These are phyloP conservation scores for Daldinia grandis DNA, from an alignment of 495 filamentous ascomycete genomes.

Conservation along the genomic window DNA sequence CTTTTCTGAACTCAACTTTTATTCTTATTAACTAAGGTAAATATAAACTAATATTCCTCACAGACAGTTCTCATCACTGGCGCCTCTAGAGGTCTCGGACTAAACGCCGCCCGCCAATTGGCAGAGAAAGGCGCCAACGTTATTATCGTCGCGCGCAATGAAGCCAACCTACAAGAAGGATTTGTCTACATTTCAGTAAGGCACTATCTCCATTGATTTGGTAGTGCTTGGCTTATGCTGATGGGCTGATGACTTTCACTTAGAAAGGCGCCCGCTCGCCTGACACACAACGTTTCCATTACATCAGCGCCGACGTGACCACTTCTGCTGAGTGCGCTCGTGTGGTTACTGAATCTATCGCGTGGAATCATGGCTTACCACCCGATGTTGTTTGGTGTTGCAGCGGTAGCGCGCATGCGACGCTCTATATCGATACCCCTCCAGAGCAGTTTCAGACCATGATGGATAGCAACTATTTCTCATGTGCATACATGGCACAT, in stretches of 20 bases:
- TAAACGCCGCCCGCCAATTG: conserved; percentile 70
- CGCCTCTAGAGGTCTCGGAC: conserved; percentile 83
- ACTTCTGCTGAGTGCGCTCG: conserved; percentile 66
- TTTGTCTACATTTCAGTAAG: conserved; percentile 69
- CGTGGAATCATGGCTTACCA: conserved; percentile 74
- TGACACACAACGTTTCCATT: conserved; percentile 72
- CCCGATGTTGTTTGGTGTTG: conserved; percentile 89
- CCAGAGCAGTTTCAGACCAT: conserved; percentile 66
- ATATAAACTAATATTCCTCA: conserved; percentile 2
- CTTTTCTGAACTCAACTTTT: background rate
- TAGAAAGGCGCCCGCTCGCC: conserved; percentile 59
- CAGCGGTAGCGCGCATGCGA: conserved; percentile 71
- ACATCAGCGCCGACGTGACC: conserved; percentile 79
- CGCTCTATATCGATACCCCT: conserved; percentile 75
- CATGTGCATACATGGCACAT: conserved; percentile 79
- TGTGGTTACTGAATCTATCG: conserved; percentile 68
- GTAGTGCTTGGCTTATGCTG: background rate
- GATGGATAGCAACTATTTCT: conserved; percentile 88
- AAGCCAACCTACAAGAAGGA: conserved; percentile 68
- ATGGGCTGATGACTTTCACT: background rate
- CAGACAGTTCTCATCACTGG: conserved; percentile 83
- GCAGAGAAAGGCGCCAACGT: conserved; percentile 80
- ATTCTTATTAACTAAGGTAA: too few relatives aligned
- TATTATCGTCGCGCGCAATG: conserved; percentile 75
- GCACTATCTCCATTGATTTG: background rate